A percentile compares a stretch with the other conserved stretches of the same genome.
Conservation (phyloP, 2,329 filamentous ascomycete genomes). For the Aspergillus terreus region DNA sequence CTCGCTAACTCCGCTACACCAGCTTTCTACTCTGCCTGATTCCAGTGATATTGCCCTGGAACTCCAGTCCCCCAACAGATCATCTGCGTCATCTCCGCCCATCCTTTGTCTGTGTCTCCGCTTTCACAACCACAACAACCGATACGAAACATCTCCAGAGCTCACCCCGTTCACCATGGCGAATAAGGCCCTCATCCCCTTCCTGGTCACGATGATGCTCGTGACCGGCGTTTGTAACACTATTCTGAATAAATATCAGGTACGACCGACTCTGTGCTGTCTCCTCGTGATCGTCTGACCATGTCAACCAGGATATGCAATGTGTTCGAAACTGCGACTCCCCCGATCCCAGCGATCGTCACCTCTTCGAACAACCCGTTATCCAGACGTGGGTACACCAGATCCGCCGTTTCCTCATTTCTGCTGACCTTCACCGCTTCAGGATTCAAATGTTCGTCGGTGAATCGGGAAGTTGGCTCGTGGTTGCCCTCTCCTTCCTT, state of each 20-base stretch:
- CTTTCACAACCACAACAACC: background rate
- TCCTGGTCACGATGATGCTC: constrained; percentile 94
- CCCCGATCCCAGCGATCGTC: constrained; percentile 60
- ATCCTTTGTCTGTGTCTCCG: constrained; percentile 2
- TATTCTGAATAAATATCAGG: constrained; percentile 93
- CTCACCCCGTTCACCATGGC: constrained; percentile 54
- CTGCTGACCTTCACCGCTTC: constrained; percentile 1
- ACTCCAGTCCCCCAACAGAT: too few species aligned
- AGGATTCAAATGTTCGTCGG: constrained; percentile 93
- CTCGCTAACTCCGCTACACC: constrained; percentile 7
- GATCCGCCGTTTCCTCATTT: background rate
- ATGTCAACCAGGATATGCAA: constrained; percentile 74
- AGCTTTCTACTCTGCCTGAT: too few species aligned
- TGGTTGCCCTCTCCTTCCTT: constrained; percentile 67
- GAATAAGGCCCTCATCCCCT: constrained; percentile 67
- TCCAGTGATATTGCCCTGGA: too few species aligned
- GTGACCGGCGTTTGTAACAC: constrained; percentile 96
- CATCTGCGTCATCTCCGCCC: background rate
- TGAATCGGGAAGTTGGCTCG: constrained; percentile 93
- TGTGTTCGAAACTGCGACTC: constrained; percentile 86
- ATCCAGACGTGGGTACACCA: constrained; percentile 66
- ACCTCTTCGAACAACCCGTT: constrained; percentile 88
- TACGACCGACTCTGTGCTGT: constrained; percentile 36
- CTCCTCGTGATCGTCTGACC: background rate
- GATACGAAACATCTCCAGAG: background rate